Evolutionary conservation across 345 rosid genomes (phyloP), one percentile per base, ranked within the genome.

Genomic region (Gossypium thurberi): DNA sequence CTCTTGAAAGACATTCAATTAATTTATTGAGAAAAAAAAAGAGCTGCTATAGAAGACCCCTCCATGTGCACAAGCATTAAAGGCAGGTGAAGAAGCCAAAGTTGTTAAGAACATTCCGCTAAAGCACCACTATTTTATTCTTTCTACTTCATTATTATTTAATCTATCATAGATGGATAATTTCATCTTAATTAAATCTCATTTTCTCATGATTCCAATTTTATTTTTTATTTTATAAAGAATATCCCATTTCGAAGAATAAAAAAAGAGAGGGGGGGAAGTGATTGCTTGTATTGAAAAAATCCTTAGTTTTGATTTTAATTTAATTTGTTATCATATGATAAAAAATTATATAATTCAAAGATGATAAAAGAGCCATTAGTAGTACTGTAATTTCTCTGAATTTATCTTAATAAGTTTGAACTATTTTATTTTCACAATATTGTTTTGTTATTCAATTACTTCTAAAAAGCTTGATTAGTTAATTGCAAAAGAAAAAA

Each of bases 51-150:
- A 5, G 75, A 70, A 82, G 87, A 75, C 86, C 89, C 87, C 85
- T 80, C 88, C 89, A 88, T 86, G 92, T 88, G 88, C 89, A 70
- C 50, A 62, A 59, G 80, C 84, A 80, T 78, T 88, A 23, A 58
- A 79, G 85, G 82, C 85, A 80, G 83, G 81, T 78, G 61, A 59
- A 73, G 47, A 47, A 59, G 12, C 44, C 58, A 65, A 69, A 68
- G 69, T 76, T 56, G 74, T 81, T 79, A 51, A 71, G 55, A 65
- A 72, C 73, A 57, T 76, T 74, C 62, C 68, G 69, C 69, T 71
- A 23, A 50, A 33, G 61, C 55, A 53, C 73, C 65, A 78, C 79
- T 57, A 61, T 73, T 50, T 50, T 50, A 50, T 56, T 56, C 26
- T 56, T 21, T 56, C 10, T 3, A 56, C 10, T 56, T 20, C 26